Conservation (phyloP, 75 land plant species). For the Cunninghamia lanceolata region DNA sequence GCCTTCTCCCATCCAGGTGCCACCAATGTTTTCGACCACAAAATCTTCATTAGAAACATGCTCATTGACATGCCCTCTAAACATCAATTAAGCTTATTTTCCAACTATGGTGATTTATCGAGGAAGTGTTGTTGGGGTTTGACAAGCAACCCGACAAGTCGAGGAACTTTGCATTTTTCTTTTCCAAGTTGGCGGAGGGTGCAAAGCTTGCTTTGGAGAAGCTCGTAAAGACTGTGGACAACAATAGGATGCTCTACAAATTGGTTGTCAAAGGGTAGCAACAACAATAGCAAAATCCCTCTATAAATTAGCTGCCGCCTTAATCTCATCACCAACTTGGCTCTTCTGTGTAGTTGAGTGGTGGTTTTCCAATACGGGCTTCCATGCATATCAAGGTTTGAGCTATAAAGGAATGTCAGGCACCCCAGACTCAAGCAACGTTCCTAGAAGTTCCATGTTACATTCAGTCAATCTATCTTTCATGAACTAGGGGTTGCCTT, state of each 20-base stretch:
- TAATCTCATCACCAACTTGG: no score
- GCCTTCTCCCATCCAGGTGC: constrained; percentile 37
- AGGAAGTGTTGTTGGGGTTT: constrained; percentile 77
- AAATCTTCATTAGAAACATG: constrained; percentile 77
- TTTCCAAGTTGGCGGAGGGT: constrained; percentile 62
- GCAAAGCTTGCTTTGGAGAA: constrained; percentile 54
- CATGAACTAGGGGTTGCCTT: no score
- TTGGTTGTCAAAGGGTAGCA: constrained; percentile 33
- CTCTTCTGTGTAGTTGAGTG: no score
- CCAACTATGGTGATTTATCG: constrained; percentile 73
- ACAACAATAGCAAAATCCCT: constrained; percentile 12
- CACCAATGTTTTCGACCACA: constrained; percentile 49
- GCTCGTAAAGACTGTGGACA: constrained; percentile 29
- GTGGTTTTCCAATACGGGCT: no score
- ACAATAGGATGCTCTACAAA: constrained; percentile 32
- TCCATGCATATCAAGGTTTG: no score
- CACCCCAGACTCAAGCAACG: no score
- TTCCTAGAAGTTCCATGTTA: no score
- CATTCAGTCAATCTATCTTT: no score
- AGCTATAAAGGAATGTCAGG: not conserved
- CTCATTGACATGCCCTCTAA: constrained; percentile 63
- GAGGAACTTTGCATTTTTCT: constrained; percentile 63
- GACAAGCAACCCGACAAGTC: constrained; percentile 67
- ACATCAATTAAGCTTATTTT: constrained; percentile 50
- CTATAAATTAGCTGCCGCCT: no score